Percentiles rank a stretch among this genome's conserved stretches.
Conservation (phyloP, 2,329 filamentous ascomycete genomes). For the Coniella vitis region DNA sequence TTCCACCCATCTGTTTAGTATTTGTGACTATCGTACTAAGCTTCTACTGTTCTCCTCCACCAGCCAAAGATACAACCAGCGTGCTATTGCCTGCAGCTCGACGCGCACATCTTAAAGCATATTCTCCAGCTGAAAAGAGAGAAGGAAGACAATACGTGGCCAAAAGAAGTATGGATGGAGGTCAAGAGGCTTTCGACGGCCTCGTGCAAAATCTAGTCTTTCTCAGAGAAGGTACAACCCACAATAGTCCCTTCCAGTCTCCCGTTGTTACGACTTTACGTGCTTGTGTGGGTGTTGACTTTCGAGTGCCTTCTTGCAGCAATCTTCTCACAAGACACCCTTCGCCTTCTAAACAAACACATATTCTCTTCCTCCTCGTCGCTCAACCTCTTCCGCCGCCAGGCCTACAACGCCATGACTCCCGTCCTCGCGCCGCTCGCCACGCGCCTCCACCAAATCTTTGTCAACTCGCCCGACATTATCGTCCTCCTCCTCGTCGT, state of each 20-base stretch:
- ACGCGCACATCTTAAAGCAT: no score
- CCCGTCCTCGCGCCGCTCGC: constrained; percentile 38
- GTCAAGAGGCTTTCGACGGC: constrained; percentile 6
- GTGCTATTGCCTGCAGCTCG: no score
- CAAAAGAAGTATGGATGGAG: constrained; percentile 12
- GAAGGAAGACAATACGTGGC: background rate
- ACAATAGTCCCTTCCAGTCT: no score
- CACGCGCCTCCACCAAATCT: constrained; percentile 31
- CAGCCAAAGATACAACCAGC: background rate
- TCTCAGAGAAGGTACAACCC: constrained; percentile 9
- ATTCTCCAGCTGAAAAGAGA: no score
- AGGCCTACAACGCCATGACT: constrained; percentile 28
- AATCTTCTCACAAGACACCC: constrained; percentile 31
- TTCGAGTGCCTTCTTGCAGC: constrained; percentile 17
- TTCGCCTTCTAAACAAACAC: constrained; percentile 43
- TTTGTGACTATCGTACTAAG: no score
- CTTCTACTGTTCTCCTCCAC: no score
- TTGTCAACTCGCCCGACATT: constrained; percentile 35
- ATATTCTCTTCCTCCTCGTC: constrained; percentile 40
- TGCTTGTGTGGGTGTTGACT: no score
- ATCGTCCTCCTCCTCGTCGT: constrained; percentile 42
- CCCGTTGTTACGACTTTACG: no score
- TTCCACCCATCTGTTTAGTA: no score
- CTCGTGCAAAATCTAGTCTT: constrained; percentile 12
- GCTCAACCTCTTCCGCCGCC: constrained; percentile 33